Evolutionary conservation across 306 rosid species (phyloP).

Genomic region (Gleditsia sinensis): DNA sequence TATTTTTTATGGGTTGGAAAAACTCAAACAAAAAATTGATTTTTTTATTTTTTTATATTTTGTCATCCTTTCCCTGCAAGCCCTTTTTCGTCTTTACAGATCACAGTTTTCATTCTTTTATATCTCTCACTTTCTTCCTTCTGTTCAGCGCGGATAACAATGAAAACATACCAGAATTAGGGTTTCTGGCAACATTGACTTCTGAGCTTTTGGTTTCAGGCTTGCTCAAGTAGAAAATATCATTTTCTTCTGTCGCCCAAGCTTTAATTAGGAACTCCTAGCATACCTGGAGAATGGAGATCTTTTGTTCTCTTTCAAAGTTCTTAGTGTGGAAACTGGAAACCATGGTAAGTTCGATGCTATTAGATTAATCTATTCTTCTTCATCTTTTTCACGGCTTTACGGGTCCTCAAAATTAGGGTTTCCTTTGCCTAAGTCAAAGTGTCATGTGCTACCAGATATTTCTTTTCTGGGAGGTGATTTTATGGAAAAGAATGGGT

Average conservation of each 20-base stretch:
- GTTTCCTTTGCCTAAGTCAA: slow-evolving; percentile 27
- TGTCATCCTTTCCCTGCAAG: slow-evolving; percentile 13
- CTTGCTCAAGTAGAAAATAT: slow-evolving; percentile 8
- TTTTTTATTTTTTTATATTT: too few relatives aligned
- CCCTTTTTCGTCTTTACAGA: slow-evolving; percentile 45
- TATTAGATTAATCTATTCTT: background rate
- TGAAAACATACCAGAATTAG: slow-evolving; percentile 45
- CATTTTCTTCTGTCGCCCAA: slow-evolving; percentile 7
- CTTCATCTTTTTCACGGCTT: slow-evolving; percentile 16
- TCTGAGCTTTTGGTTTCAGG: slow-evolving; percentile 29
- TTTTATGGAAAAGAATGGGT: background rate
- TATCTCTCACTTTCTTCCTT: slow-evolving; percentile 25
- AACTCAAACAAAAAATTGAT: too few relatives aligned
- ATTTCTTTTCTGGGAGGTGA: background rate
- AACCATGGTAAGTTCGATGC: background rate
- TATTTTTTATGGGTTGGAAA: background rate
- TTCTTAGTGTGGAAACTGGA: background rate
- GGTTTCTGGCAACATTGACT: slow-evolving; percentile 41
- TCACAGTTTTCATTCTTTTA: slow-evolving; percentile 31
- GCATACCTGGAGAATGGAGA: background rate
- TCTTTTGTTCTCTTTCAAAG: background rate
- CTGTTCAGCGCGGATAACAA: slow-evolving; percentile 31
- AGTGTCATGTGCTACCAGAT: slow-evolving; percentile 29
- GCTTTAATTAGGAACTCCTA: background rate
- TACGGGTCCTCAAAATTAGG: slow-evolving; percentile 27